Percentiles rank a stretch among this genome's conserved stretches.
Conservation (phyloP, 805 yeast species). For the Schizosaccharomyces pombe region DNA sequence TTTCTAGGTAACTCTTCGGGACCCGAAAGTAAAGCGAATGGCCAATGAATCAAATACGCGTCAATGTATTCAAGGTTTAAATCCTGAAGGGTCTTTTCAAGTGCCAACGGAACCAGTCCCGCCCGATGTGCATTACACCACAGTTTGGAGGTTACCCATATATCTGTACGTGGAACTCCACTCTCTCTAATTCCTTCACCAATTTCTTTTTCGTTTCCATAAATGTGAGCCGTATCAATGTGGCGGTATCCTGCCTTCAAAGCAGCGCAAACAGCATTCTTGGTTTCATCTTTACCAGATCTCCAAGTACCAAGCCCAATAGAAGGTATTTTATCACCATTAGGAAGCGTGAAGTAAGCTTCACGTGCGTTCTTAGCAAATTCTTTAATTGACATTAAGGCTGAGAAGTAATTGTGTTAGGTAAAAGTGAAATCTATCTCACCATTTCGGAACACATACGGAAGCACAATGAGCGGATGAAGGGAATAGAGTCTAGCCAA, state of each 20-base stretch:
- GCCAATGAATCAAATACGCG: constrained; percentile 65
- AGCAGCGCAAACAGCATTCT: constrained; percentile 34
- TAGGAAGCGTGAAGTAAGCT: constrained; percentile 23
- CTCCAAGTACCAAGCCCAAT: constrained; percentile 48
- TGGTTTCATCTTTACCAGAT: constrained; percentile 25
- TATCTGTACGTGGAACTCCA: constrained; percentile 28
- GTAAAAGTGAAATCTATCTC: too few relatives aligned
- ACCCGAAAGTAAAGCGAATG: constrained; percentile 27
- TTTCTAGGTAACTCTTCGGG: constrained; percentile 16
- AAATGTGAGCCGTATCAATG: constrained; percentile 52
- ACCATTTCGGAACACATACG: too few relatives aligned
- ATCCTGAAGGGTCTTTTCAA: constrained; percentile 34
- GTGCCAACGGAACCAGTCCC: constrained; percentile 23
- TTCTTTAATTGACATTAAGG: not conserved
- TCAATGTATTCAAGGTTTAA: constrained; percentile 57
- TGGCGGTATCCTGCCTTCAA: constrained; percentile 43
- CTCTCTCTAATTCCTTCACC: constrained; percentile 21
- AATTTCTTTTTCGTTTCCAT: constrained; percentile 42
- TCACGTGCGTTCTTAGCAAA: not conserved
- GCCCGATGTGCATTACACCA: constrained; percentile 16
- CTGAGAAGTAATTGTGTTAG: too few relatives aligned
- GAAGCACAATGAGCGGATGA: too few relatives aligned
- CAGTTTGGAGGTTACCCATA: constrained; percentile 23
- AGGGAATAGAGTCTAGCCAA: too few relatives aligned
- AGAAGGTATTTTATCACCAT: constrained; percentile 40